Base-by-base conservation (phyloP, 768 basidiomycete genomes). In the Neoboletus magnificus region DNA sequence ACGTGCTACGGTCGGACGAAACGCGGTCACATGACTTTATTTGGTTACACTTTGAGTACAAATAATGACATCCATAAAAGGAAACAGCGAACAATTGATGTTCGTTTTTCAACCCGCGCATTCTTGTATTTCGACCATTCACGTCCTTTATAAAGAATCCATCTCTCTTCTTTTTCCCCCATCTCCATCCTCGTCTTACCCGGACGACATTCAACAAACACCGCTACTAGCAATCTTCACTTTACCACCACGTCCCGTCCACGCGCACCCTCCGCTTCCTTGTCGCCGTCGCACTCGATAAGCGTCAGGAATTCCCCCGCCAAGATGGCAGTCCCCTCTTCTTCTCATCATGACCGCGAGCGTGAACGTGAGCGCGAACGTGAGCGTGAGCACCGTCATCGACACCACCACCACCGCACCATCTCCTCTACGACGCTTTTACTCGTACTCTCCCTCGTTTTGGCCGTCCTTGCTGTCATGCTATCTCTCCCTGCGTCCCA, bases 391-490 rank as follows among this genome's bases (percentile, higher is more conserved):
- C 68, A 80, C 72, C 78, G 84, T 63, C 81, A 85, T 61, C 82
- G 84, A 40, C 82, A 86, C 65, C 89, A 87, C 67, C 88, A 91
- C 55, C 85, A 88, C 64, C 80, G 91, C 55, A 92, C 91, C 52
- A 91, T 93, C 58, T 93, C 91, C 10, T 93, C 91, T 15, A 93
- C 91, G 0, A 93, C 91, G 15, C 84, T 93, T 32, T 81, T 93
- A 50, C 85, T 93, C 33, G 87, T 93, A 48, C 80, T 93, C 40
- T 93, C 91, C 12, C 84, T 93, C 33, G 83, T 93, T 47, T 78
- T 93, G 27, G 91, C 91, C 35, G 90, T 92, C 23, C 80, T 93
- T n/a, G 91, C 91, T 5, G 85, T 93, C 64, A 92, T 93, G 90
- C 83, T 93, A 25, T 91, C 91, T 3, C 79, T 93, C 5, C 91